Base-by-base conservation (phyloP, 2,329 filamentous ascomycete species). In the Sclerotinia nivalis region DNA sequence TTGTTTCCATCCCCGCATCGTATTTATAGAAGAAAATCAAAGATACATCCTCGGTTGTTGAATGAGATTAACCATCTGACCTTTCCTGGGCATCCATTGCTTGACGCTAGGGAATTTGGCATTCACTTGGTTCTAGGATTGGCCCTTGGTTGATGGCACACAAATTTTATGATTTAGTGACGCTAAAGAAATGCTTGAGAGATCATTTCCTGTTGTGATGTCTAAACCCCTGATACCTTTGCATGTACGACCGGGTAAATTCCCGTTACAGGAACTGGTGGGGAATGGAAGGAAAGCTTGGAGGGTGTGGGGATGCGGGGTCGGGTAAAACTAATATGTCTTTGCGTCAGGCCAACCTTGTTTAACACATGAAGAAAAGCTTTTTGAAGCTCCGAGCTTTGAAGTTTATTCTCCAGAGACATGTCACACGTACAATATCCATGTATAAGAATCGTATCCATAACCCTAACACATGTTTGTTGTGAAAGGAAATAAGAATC, bases 31-130 rank as follows among this genome's bases (percentile, higher is more conserved):
- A 49, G 60, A n/a, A 37, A 49, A 25, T 50, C 1, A 50, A 45
- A 64, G 37, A 31, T 64, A 45, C 45, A 37, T 50, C 60, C 60
- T 64, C 31, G 60, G 60, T 25, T 25, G 28, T 18, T 31, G 59
- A 47, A 50, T 25, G 20, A 34, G 22, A n/a, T 50, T 4, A 37
- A 15, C 31, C 45, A 25, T 28, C 60, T 64, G 60, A 64, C 60
- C 13, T 1, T 25, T 50, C 37, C 13, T 50, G 5, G 13, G 18
- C 22, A 40, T 50, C 37, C 13, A 64, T 50, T 34, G 31, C 22
- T 50, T 7, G 13, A 25, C n/a, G 45, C 45, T n/a, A 43, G 15
- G 3, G 20, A 31, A 50, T 25, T n/a, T 37, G 45, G 13, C 12
- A 50, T 37, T 22, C 45, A 25, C 18, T 22, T 64, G 22, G 60